A percentile compares a stretch with the other conserved stretches of the same genome.
Evolutionary conservation across 2,329 filamentous ascomycete species (phyloP).

Genomic region (Trichothecium sympodiale): DNA sequence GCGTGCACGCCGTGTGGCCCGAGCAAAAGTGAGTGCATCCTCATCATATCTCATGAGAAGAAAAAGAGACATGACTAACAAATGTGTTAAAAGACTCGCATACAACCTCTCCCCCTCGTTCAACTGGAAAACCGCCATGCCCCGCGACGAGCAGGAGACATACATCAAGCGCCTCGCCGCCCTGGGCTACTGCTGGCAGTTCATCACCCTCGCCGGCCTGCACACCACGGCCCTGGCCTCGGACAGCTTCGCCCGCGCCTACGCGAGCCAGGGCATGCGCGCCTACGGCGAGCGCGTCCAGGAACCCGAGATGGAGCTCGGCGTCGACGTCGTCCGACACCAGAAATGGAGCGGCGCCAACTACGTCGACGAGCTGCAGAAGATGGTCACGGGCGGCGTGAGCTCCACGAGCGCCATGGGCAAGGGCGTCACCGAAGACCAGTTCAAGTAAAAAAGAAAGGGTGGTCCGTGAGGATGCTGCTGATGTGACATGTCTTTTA

Average conservation of each 20-base stretch:
- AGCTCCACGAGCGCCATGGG: constrained; percentile 93
- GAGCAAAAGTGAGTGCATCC: constrained; percentile 71
- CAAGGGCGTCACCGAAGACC: constrained; percentile 93
- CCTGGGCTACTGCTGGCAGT: constrained; percentile 98
- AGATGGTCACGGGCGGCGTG: constrained; percentile 93
- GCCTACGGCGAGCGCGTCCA: constrained; percentile 96
- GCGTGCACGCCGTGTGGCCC: constrained; percentile 88
- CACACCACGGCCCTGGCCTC: constrained; percentile 92
- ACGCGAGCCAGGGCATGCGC: constrained; percentile 75
- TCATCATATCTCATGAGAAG: constrained; percentile 1
- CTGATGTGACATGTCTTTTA: neutral
- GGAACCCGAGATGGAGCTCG: constrained; percentile 88
- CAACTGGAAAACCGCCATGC: constrained; percentile 99
- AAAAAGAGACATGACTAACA: neutral
- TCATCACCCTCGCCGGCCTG: constrained; percentile 96
- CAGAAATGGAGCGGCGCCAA: constrained; percentile 98
- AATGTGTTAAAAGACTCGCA: too few species aligned
- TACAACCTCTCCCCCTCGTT: constrained; percentile 98
- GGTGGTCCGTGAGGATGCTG: neutral
- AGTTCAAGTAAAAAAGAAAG: constrained; percentile 44
- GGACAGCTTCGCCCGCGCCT: constrained; percentile 79
- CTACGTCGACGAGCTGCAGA: constrained; percentile 88
- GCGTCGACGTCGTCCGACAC: constrained; percentile 92
- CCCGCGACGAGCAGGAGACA: constrained; percentile 83
- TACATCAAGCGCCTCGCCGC: constrained; percentile 83